phyloP scores from a whole-genome alignment of 495 filamentous ascomycete species.

The Polyplosphaeria fusca region DNA sequence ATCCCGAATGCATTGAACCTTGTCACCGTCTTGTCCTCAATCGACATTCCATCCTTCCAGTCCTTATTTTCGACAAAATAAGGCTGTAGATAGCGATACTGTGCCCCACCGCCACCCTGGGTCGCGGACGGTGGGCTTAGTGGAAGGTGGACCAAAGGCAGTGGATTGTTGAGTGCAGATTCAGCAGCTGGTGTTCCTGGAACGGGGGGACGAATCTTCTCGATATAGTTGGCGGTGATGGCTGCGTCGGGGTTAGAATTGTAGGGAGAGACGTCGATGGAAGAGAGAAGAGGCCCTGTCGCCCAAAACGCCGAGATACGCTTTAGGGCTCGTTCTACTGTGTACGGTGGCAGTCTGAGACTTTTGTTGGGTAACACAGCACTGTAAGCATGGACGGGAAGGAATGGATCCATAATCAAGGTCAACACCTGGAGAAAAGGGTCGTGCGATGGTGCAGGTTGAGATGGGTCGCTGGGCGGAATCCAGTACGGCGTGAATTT shows the following conservation, averaged over 20 bases:
- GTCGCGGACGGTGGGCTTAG: neutral
- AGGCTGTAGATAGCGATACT: neutral
- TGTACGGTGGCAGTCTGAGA: conserved; percentile 47
- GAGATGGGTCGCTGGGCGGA: neutral
- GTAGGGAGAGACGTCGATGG: neutral
- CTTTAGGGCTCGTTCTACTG: conserved; percentile 42
- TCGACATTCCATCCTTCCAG: neutral
- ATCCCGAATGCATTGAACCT: neutral
- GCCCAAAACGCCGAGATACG: conserved; percentile 39
- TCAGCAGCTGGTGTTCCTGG: neutral
- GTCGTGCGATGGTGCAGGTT: neutral
- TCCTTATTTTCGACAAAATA: neutral
- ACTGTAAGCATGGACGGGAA: conserved; percentile 43
- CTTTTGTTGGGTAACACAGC: conserved; percentile 40
- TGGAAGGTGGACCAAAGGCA: neutral
- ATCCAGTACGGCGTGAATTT: neutral
- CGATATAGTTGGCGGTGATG: neutral
- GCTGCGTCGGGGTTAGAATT: neutral
- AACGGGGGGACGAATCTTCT: neutral
- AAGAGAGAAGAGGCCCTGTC: neutral
- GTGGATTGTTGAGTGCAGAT: neutral
- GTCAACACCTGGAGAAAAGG: neutral
- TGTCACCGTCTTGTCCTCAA: neutral
- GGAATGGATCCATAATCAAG: conserved; percentile 49
- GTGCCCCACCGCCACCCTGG: neutral